A percentile compares a stretch with the other conserved stretches of the same genome.
phyloP scores from a whole-genome alignment of 2,329 filamentous ascomycete genomes.

The Ambrosiella beaveri region DNA sequence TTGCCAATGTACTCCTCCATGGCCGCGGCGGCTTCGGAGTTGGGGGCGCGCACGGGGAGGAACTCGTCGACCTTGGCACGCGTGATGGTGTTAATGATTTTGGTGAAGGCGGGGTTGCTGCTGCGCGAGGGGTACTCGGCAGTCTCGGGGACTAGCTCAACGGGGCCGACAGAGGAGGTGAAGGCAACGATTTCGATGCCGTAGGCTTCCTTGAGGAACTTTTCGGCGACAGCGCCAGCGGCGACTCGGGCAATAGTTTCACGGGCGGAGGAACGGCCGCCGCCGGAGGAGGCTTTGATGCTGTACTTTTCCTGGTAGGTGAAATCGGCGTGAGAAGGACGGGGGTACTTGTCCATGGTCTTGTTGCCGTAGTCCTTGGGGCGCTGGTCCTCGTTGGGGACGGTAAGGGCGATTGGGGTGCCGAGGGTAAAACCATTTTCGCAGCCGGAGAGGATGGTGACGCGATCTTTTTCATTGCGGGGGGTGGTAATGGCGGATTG shows the following conservation, averaged over 20 bases:
- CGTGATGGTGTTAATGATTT: constrained; percentile 53
- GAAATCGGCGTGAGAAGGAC: constrained; percentile 88
- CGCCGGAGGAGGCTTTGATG: constrained; percentile 76
- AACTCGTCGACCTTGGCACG: constrained; percentile 64
- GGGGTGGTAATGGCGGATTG: constrained; percentile 84
- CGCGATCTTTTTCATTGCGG: constrained; percentile 77
- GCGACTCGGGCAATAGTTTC: constrained; percentile 91
- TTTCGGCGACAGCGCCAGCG: constrained; percentile 81
- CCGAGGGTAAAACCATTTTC: constrained; percentile 82
- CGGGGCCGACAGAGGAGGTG: constrained; percentile 64
- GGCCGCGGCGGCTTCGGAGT: constrained; percentile 40
- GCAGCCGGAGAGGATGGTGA: constrained; percentile 83
- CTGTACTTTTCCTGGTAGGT: constrained; percentile 97
- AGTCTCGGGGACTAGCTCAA: constrained; percentile 60
- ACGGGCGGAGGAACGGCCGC: constrained; percentile 76
- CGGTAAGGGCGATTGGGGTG: constrained; percentile 74
- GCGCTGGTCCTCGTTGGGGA: constrained; percentile 82
- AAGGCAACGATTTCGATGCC: constrained; percentile 85
- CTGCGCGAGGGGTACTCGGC: constrained; percentile 48
- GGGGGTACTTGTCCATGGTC: constrained; percentile 82
- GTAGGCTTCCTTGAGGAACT: constrained; percentile 67
- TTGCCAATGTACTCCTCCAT: constrained; percentile 71
- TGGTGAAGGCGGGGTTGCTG: constrained; percentile 63
- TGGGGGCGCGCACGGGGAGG: constrained; percentile 75
- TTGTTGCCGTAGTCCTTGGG: constrained; percentile 79